Evolutionary conservation across 768 basidiomycete genomes (phyloP).

Genomic region (Suillus variegatus): DNA sequence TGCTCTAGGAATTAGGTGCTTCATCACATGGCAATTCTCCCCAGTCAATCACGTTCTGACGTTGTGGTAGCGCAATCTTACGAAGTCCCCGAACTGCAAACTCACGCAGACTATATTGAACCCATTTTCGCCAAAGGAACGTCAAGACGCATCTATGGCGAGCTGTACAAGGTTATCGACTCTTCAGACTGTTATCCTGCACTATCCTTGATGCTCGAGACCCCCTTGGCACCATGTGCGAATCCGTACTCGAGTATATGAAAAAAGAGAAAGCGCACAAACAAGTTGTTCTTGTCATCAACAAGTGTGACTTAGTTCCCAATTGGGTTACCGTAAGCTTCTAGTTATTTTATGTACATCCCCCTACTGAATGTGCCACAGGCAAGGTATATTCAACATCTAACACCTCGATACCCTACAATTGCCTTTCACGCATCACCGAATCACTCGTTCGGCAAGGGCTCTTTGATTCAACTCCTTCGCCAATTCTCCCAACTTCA

Average conservation of each 20-base stretch:
- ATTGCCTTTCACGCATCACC: conserved; percentile 99
- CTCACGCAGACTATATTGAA: conserved; percentile 80
- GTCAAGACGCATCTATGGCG: conserved; percentile 93
- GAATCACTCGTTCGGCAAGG: conserved; percentile 99
- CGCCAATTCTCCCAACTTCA: conserved; percentile 97
- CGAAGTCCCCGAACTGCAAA: conserved; percentile 33
- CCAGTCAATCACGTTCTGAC: background rate
- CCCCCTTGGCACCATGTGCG: conserved; percentile 93
- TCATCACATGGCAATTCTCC: conserved; percentile 23
- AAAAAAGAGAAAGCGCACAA: conserved; percentile 97
- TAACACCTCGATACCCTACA: conserved; percentile 93
- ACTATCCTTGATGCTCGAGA: conserved; percentile 95
- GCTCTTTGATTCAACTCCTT: conserved; percentile 94
- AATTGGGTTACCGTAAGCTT: conserved; percentile 95
- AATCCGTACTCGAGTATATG: conserved; percentile 90
- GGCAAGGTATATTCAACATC: conserved; percentile 95
- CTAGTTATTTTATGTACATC: conserved; percentile 1
- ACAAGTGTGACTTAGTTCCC: conserved; percentile 98
- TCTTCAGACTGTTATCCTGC: conserved; percentile 96
- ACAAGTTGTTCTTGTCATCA: conserved; percentile 93
- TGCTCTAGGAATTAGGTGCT: conserved; percentile 40
- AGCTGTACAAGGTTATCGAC: conserved; percentile 98
- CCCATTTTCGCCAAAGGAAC: conserved; percentile 96
- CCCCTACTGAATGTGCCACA: conserved; percentile 28
- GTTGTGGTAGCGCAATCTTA: background rate